Evolutionary conservation across 441 rosid species (phyloP).

Genomic region (Codiaeum variegatum): DNA sequence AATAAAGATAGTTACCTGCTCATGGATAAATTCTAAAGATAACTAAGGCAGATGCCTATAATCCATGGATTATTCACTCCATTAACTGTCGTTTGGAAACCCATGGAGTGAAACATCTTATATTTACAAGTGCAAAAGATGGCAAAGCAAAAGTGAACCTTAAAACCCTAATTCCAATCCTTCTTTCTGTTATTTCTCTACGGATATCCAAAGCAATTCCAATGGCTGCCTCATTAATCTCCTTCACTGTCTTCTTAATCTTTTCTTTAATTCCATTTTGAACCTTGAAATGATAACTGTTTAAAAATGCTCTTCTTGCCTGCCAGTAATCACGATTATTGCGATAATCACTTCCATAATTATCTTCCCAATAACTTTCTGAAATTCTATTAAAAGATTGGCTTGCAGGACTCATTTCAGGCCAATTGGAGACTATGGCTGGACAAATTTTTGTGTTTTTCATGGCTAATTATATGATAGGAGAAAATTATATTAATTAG

Average conservation of each 20-base stretch:
- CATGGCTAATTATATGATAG: constrained; percentile 6
- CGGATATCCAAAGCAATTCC: constrained; percentile 18
- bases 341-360: constrained; percentile 25
- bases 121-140: constrained; percentile 17
- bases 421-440: constrained; percentile 11
- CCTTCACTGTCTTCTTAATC: constrained; percentile 32
- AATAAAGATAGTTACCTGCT: too few species aligned
- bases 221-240: constrained; percentile 24
- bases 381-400: constrained; percentile 4
- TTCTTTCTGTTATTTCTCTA: constrained; percentile 26
- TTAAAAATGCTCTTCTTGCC: constrained; percentile 46
- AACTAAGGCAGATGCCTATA: too few species aligned
- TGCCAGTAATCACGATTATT: constrained; percentile 32
- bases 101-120: constrained; percentile 41
- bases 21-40: too few species aligned
- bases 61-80: too few species aligned
- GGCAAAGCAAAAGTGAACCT: constrained; percentile 31
- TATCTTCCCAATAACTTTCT: constrained; percentile 14
- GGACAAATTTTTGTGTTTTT: constrained; percentile 28
- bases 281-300: constrained; percentile 39
- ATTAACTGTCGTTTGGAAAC: constrained; percentile 15
- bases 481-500: not conserved
- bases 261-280: constrained; percentile 22
- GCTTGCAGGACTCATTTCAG: constrained; percentile 4
- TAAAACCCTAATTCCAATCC: constrained; percentile 29